Conservation (phyloP, 768 basidiomycete species). For the Phanerochaete sordida region DNA sequence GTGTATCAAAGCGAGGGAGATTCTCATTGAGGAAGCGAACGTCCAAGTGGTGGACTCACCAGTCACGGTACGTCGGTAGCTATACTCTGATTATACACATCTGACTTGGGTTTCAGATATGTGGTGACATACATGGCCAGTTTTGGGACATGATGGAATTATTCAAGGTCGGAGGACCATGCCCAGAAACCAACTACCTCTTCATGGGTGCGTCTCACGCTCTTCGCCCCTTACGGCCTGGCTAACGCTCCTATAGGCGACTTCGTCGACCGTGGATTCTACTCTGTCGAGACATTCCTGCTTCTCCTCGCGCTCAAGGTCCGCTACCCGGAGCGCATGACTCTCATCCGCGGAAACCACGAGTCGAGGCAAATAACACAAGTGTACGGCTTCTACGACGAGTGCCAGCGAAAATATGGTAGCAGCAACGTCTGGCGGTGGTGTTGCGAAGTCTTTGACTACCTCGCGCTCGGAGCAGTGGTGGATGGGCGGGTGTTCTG, state of each 20-base stretch:
- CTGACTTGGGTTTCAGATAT: conserved; percentile 43
- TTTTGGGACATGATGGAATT: conserved; percentile 97
- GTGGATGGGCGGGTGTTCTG: conserved; percentile 98
- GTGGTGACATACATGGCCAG: conserved; percentile 96
- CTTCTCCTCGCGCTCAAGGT: conserved; percentile 94
- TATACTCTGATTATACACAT: not conserved
- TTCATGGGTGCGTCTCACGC: conserved; percentile 77
- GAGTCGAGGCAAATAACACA: conserved; percentile 97
- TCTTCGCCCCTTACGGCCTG: not conserved
- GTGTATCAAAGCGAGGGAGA: conserved; percentile 94
- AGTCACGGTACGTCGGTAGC: conserved; percentile 67
- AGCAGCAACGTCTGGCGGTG: conserved; percentile 94
- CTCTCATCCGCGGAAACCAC: conserved; percentile 96
- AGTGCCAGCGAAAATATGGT: conserved; percentile 95
- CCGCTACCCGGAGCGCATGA: conserved; percentile 96
- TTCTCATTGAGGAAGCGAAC: conserved; percentile 96
- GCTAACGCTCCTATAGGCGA: conserved; percentile 63
- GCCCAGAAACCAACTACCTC: conserved; percentile 91
- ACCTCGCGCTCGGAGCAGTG: conserved; percentile 89
- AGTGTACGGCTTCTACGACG: conserved; percentile 93
- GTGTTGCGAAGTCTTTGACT: conserved; percentile 99
- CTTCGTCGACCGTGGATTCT: conserved; percentile 97
- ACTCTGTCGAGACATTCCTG: conserved; percentile 94
- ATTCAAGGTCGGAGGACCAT: conserved; percentile 89
- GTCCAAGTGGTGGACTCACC: conserved; percentile 95